Conservation (phyloP, 805 yeast species). For the Candida mattraensis region DNA sequence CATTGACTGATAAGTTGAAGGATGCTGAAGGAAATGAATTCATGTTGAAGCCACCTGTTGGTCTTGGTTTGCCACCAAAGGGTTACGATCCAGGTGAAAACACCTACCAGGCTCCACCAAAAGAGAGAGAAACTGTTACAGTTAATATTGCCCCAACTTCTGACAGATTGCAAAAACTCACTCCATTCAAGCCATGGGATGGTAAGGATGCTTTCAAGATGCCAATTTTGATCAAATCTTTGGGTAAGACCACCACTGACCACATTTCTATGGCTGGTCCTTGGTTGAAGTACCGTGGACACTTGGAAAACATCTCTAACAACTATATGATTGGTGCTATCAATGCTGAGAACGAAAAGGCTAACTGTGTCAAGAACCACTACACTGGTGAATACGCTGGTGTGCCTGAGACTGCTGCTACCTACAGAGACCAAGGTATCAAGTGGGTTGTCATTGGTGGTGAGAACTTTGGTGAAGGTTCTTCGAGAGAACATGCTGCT, state of each 20-base stretch:
- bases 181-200: constrained; percentile 95
- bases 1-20: constrained; percentile 79
- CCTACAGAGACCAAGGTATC: constrained; percentile 89
- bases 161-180: constrained; percentile 92
- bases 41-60: constrained; percentile 75
- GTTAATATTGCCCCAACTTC: constrained; percentile 86
- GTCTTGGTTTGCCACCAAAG: constrained; percentile 76
- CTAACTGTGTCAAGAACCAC: constrained; percentile 85
- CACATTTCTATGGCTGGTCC: constrained; percentile 99
- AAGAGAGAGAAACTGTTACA: constrained; percentile 69
- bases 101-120: constrained; percentile 97
- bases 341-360: constrained; percentile 94
- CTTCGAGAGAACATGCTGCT: constrained; percentile 99
- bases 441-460: constrained; percentile 98
- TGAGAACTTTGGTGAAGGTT: constrained; percentile 99
- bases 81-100: constrained; percentile 68
- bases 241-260: constrained; percentile 98
- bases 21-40: constrained; percentile 70
- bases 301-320: constrained; percentile 96
- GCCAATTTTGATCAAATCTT: constrained; percentile 94
- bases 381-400: constrained; percentile 90
- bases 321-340: constrained; percentile 99
- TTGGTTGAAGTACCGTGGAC: constrained; percentile 99
- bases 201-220: constrained; percentile 87
- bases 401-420: constrained; percentile 96